phyloP scores from a whole-genome alignment of 495 filamentous ascomycete genomes.

The Clavariopsis aquatica region DNA sequence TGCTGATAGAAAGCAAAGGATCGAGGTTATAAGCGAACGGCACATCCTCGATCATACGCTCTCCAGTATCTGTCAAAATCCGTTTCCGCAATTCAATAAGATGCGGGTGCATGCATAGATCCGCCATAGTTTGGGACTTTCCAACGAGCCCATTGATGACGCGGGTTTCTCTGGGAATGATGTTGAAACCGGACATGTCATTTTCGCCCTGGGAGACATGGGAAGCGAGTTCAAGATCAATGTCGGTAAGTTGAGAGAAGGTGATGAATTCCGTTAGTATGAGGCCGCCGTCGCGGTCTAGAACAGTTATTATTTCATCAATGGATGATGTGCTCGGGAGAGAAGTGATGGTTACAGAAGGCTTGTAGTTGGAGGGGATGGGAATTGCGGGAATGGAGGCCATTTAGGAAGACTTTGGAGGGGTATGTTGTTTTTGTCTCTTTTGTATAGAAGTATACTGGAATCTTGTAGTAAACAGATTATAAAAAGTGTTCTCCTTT shows the following conservation, averaged over 20 bases:
- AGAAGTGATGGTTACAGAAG: neutral
- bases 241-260: conserved; percentile 19
- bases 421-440: no score
- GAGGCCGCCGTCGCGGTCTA: conserved; percentile 45
- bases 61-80: conserved; percentile 6
- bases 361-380: conserved; percentile 8
- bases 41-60: conserved; percentile 23
- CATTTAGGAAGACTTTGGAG: neutral
- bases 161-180: conserved; percentile 32
- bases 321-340: conserved; percentile 25
- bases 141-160: conserved; percentile 42
- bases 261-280: conserved; percentile 41
- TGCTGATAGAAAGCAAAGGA: conserved; percentile 39
- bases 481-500: no score
- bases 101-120: conserved; percentile 6
- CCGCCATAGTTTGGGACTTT: conserved; percentile 42
- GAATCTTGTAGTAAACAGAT: no score
- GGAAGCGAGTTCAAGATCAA: conserved; percentile 33
- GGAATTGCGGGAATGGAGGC: neutral
- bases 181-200: neutral
- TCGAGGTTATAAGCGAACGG: conserved; percentile 31
- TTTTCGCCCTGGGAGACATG: neutral
- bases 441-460: no score
- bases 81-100: conserved; percentile 36
- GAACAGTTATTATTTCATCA: conserved; percentile 41